Conservation (phyloP, 352 stramenopile genomes). For the Globisporangium camurandrum region DNA sequence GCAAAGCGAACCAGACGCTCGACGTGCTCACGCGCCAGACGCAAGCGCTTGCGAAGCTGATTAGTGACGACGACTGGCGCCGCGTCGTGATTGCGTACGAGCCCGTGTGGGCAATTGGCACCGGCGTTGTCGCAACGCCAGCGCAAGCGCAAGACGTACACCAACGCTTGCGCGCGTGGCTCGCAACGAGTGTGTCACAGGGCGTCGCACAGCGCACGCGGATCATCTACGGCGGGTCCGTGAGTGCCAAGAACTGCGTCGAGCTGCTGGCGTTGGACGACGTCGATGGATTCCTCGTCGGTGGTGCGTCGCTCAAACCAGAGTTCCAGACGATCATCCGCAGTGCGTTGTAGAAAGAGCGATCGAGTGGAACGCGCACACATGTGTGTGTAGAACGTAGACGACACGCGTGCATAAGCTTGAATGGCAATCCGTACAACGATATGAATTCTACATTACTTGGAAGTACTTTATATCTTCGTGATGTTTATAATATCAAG, state of each 20-base stretch:
- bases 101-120: constrained; percentile 97
- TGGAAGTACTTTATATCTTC: too few species aligned
- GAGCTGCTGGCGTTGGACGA: constrained; percentile 83
- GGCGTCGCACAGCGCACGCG: constrained; percentile 65
- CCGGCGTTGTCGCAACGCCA: constrained; percentile 92
- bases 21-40: constrained; percentile 94
- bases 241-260: constrained; percentile 87
- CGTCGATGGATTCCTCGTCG: constrained; percentile 92
- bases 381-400: not conserved
- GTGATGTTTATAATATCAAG: too few species aligned
- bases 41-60: constrained; percentile 82
- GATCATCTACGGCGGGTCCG: constrained; percentile 92
- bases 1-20: constrained; percentile 84
- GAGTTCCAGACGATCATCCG: constrained; percentile 88
- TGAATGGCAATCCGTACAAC: too few species aligned
- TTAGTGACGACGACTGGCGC: constrained; percentile 76
- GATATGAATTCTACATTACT: too few species aligned
- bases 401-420: too few species aligned
- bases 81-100: constrained; percentile 94
- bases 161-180: constrained; percentile 77
- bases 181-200: constrained; percentile 57
- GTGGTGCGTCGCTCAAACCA: constrained; percentile 89
- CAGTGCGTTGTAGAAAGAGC: constrained; percentile 34
- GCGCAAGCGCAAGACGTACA: constrained; percentile 92
- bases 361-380: not conserved